phyloP scores from a whole-genome alignment of 257 asterid species.

The Coffea eugenioides region DNA sequence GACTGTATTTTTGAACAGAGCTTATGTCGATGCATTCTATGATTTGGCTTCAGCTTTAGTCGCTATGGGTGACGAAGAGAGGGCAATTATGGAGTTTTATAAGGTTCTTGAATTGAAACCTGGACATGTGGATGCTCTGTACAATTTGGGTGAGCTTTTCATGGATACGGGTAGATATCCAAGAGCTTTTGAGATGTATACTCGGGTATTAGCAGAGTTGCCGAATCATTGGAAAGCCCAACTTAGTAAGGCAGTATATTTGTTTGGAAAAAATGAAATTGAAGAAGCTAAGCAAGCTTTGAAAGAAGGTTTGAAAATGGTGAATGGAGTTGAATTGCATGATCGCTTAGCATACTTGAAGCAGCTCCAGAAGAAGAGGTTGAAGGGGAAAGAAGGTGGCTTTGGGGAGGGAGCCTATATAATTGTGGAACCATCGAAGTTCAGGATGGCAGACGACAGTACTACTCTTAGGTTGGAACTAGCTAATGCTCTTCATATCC shows the following conservation, averaged over 20 bases:
- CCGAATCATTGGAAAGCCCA: slow-evolving; percentile 99
- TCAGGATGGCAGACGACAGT: slow-evolving; percentile 69
- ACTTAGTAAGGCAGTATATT: slow-evolving; percentile 83
- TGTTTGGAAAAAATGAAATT: slow-evolving; percentile 89
- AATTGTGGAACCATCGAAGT: slow-evolving; percentile 67
- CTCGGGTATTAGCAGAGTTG: slow-evolving; percentile 87
- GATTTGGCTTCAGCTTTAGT: slow-evolving; percentile 97
- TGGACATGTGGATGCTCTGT: slow-evolving; percentile 90
- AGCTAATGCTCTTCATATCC: slow-evolving; percentile 68
- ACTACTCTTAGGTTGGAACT: slow-evolving; percentile 68
- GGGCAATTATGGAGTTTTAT: slow-evolving; percentile 94
- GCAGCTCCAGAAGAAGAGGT: slow-evolving; percentile 82
- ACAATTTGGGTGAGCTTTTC: slow-evolving; percentile 88
- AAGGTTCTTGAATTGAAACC: slow-evolving; percentile 97
- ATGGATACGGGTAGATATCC: slow-evolving; percentile 99
- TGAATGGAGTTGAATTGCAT: slow-evolving; percentile 86
- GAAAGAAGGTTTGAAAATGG: slow-evolving; percentile 95
- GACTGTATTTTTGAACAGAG: slow-evolving; percentile 90
- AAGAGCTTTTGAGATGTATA: slow-evolving; percentile 96
- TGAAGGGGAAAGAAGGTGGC: slow-evolving; percentile 64
- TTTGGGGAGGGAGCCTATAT: slow-evolving; percentile 65
- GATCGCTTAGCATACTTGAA: slow-evolving; percentile 86
- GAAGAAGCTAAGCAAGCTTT: slow-evolving; percentile 95
- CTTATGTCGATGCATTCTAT: slow-evolving; percentile 95
- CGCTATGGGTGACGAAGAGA: slow-evolving; percentile 91